Conservation (phyloP, 2,329 filamentous ascomycete genomes). For the Fusarium globosum region DNA sequence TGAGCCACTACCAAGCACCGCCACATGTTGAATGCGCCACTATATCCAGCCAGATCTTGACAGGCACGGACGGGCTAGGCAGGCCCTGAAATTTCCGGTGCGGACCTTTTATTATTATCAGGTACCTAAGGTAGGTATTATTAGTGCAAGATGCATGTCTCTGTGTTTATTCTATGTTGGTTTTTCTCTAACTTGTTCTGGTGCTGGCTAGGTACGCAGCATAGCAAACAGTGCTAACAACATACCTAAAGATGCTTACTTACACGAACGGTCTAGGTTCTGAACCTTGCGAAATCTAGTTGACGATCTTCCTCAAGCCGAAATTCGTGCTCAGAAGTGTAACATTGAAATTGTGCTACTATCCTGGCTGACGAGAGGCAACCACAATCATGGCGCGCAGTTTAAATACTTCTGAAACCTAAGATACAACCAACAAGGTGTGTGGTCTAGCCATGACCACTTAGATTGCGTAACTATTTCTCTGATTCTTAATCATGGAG, state of each 20-base stretch:
- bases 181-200: neutral
- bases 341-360: neutral
- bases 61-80: neutral
- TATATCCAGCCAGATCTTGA: neutral
- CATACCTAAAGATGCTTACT: neutral
- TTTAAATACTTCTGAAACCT: constrained; percentile 19
- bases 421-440: constrained; percentile 1
- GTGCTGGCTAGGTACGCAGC: neutral
- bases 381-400: neutral
- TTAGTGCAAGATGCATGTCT: neutral
- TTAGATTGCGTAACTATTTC: neutral
- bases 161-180: neutral
- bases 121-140: neutral
- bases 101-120: neutral
- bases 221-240: neutral
- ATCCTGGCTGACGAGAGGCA: constrained; percentile 13
- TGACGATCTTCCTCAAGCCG: neutral
- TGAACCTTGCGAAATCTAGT: neutral
- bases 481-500: neutral
- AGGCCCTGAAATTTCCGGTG: neutral
- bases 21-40: constrained; percentile 21
- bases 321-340: neutral
- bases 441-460: neutral
- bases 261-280: neutral
- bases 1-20: constrained; percentile 27